Conservation (phyloP, 2,329 filamentous ascomycete species). For the Neonectria faginata region DNA sequence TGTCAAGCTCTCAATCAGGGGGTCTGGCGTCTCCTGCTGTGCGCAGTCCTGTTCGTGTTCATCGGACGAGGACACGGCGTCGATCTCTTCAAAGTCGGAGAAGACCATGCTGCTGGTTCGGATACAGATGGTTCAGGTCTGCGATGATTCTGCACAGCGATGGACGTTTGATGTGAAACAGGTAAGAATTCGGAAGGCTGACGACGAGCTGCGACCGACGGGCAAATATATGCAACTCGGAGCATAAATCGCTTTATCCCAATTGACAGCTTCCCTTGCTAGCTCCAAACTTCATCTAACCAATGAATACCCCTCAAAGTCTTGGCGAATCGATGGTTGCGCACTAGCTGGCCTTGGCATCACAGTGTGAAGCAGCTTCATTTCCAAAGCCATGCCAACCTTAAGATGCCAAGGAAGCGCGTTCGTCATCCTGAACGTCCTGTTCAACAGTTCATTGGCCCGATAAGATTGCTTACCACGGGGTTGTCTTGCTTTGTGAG, state of each 20-base stretch:
- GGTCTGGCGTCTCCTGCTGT: constrained; percentile 26
- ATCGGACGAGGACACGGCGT: constrained; percentile 35
- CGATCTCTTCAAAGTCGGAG: constrained; percentile 44
- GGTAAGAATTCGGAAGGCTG: neutral
- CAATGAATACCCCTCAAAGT: neutral
- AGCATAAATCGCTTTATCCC: constrained; percentile 5
- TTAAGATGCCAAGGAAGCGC: neutral
- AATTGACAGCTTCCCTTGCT: neutral
- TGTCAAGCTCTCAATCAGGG: constrained; percentile 4
- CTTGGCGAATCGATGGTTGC: neutral
- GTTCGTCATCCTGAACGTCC: neutral
- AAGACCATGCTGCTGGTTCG: constrained; percentile 34
- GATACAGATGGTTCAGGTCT: neutral
- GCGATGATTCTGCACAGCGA: neutral
- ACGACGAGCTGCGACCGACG: neutral
- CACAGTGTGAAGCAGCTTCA: neutral
- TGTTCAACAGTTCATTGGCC: neutral
- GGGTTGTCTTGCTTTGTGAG: neutral
- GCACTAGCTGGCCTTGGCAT: neutral
- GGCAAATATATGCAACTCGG: neutral
- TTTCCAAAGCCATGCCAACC: neutral
- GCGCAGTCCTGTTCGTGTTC: constrained; percentile 22
- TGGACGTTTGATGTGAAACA: constrained; percentile 5
- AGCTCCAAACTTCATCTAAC: neutral
- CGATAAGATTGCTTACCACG: neutral